A percentile compares a stretch with the other conserved stretches of the same genome.
Conservation (phyloP, 208 protist species). For the Trypanosoma boissoni region DNA sequence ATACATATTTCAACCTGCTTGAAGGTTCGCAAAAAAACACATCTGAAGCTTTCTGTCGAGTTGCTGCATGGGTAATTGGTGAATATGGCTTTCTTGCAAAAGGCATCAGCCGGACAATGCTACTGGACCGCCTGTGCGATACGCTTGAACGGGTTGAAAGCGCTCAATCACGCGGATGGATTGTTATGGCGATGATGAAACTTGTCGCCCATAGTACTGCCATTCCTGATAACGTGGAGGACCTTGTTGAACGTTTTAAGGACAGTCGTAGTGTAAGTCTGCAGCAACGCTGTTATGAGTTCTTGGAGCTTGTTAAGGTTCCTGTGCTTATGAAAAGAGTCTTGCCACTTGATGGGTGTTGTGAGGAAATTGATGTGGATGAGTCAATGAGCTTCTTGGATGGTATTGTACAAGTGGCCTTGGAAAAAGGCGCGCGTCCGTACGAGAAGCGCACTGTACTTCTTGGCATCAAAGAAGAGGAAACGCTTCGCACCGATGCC, state of each 20-base stretch:
- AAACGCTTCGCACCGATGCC: slow-evolving; percentile 33
- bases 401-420: slow-evolving; percentile 37
- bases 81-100: slow-evolving; percentile 91
- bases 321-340: slow-evolving; percentile 47
- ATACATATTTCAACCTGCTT: slow-evolving; percentile 69
- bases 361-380: slow-evolving; percentile 65
- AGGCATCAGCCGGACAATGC: slow-evolving; percentile 32
- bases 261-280: slow-evolving; percentile 53
- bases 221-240: slow-evolving; percentile 40
- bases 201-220: slow-evolving; percentile 37
- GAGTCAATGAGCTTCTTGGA: slow-evolving; percentile 48
- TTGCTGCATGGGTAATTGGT: slow-evolving; percentile 91
- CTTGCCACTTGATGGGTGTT: slow-evolving; percentile 74
- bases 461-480: slow-evolving; percentile 17
- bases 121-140: slow-evolving; percentile 74
- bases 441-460: slow-evolving; percentile 31
- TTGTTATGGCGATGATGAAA: slow-evolving; percentile 81
- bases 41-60: slow-evolving; percentile 54
- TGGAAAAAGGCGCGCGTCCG: slow-evolving; percentile 37
- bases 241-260: slow-evolving; percentile 42
- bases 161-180: slow-evolving; percentile 43
- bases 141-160: slow-evolving; percentile 46
- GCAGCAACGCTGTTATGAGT: slow-evolving; percentile 87
- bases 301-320: slow-evolving; percentile 36
- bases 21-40: slow-evolving; percentile 31